A percentile compares a stretch with the other conserved stretches of the same genome.
These are phyloP conservation scores for Plasmodium adleri DNA, from an alignment of 169 alveolate genomes.

Conservation along the genomic window DNA sequence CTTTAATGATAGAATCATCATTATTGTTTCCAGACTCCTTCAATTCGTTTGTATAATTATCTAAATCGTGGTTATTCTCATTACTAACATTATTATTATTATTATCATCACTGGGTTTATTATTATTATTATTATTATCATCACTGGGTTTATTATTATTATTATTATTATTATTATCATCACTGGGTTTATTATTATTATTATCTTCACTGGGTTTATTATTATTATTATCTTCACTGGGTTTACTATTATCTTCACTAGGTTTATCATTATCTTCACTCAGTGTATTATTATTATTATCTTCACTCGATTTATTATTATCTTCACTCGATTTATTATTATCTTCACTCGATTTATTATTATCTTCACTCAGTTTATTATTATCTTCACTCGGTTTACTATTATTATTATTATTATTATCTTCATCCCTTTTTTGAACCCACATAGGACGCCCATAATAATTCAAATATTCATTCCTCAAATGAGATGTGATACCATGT, in stretches of 20 bases:
- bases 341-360: neutral
- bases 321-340: too few relatives aligned
- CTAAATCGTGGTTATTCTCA: too few relatives aligned
- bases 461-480: slow-evolving; percentile 81
- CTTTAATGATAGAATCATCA: neutral
- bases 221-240: neutral
- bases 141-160: too few relatives aligned
- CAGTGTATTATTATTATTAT: neutral
- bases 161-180: neutral
- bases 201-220: neutral
- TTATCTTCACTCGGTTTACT: neutral
- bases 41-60: too few relatives aligned
- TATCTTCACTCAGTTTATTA: neutral
- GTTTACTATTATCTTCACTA: neutral
- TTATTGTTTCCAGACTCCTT: neutral
- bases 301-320: too few relatives aligned
- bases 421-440: slow-evolving; percentile 13
- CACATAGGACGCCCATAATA: slow-evolving; percentile 71
- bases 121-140: too few relatives aligned
- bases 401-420: neutral
- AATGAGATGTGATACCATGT: slow-evolving; percentile 83
- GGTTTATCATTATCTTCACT: slow-evolving; percentile 1
- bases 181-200: neutral
- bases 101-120: too few relatives aligned
- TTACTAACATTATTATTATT: too few relatives aligned